These are phyloP conservation scores for Athelia psychrophila DNA, from an alignment of 1,284 basidiomycete genomes.

Conservation along the genomic window DNA sequence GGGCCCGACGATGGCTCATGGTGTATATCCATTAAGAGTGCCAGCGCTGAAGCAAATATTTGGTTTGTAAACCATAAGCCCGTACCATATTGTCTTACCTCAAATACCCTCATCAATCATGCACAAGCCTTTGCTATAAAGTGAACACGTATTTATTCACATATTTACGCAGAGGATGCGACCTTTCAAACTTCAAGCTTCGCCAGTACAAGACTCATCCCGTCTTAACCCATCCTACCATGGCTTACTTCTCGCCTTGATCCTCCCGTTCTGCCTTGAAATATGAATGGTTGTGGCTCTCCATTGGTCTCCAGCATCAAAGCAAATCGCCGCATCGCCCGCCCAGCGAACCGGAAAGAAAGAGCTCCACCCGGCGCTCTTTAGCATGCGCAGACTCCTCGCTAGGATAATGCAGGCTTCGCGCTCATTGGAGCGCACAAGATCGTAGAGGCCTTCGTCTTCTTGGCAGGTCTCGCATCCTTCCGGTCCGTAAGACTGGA, in stretches of 20 bases:
- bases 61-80: too few relatives aligned
- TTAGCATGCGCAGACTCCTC: conserved; percentile 37
- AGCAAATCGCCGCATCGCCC: conserved; percentile 8
- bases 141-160: too few relatives aligned
- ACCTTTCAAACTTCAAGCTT: too few relatives aligned
- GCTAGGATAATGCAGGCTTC: conserved; percentile 42
- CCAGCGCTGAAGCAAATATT: too few relatives aligned
- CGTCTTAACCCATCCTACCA: conserved; percentile 26
- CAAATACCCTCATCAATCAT: too few relatives aligned
- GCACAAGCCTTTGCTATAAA: too few relatives aligned
- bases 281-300: conserved; percentile 35
- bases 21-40: too few relatives aligned
- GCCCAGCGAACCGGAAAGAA: conserved; percentile 35
- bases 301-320: conserved; percentile 14
- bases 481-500: conserved; percentile 25
- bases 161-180: too few relatives aligned
- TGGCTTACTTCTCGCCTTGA: conserved; percentile 38
- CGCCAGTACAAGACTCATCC: too few relatives aligned
- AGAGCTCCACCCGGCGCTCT: conserved; percentile 51
- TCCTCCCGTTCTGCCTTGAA: conserved; percentile 30
- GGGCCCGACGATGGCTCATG: too few relatives aligned
- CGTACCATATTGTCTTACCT: too few relatives aligned
- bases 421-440: conserved; percentile 39
- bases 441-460: conserved; percentile 13
- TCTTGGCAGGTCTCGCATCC: conserved; percentile 30